Evolutionary conservation across 2,329 filamentous ascomycete species (phyloP), one percentile per base, ranked within the genome.

Genomic region (Monosporascus cannonballus): DNA sequence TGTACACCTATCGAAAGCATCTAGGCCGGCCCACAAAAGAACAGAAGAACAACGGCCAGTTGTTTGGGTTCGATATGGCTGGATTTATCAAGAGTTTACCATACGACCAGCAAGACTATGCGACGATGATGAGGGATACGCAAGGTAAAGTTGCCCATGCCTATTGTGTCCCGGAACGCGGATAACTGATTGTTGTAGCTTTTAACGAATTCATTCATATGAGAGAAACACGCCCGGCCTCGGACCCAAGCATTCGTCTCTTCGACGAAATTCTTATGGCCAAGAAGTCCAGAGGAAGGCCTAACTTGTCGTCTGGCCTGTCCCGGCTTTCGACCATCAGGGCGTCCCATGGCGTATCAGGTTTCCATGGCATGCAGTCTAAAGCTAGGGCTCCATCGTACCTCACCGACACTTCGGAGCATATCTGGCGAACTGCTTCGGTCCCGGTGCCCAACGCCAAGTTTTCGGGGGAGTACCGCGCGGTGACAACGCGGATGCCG

Each of bases 121-220:
- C 77, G 18, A 69, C 67, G 18, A 84, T 85, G 80, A 76, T 86
- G 74, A 78, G 79, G 60, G 82, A 86, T 57, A 86, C 83, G 18
- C 83, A 86, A 75, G 79, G 83, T 85, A 75, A 75, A 61, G 72
- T 63, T 36, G 6, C 15, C 3, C 17, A 18, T n/a, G 17, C 37
- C 27, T 27, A 27, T 27, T 3, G 11, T 9, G 37, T 6, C 37
- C 37, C 37, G 17, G 18, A 18, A 6, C 37, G 37, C 18, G 18
- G 37, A 24, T 41, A 38, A 48, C 56, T 56, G 47, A 58, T 50
- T 67, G 66, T 62, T 30, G 42, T 42, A 83, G 82, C 75, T 48
- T 90, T 92, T 67, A 90, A 90, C 60, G 88, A 93, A 67, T 94
- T 94, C 68, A 88, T 94, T 56, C 87, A 93, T 63, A 87, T 91